Evolutionary conservation across 2,329 filamentous ascomycete genomes (phyloP), one percentile per base, ranked within the genome.

Genomic region (Aspergillus aculeatus): DNA sequence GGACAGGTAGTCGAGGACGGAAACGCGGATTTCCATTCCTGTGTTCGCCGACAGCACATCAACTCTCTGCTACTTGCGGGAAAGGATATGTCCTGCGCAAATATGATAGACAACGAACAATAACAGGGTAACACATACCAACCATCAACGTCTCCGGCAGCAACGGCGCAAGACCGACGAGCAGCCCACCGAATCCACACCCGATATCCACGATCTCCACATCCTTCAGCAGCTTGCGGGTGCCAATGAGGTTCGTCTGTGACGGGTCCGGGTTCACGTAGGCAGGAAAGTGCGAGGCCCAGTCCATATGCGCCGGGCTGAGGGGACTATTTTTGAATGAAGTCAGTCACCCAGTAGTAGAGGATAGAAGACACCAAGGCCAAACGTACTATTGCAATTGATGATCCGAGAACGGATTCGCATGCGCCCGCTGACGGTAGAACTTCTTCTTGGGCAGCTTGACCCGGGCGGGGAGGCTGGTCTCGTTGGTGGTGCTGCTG

Each of bases 391-490:
- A 99, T 70, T 84, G 83, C 73, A 99, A 82, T 59, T 86, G 82
- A 80, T 99, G 95, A 71, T 99, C 95, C 2, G 94, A 97, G 79
- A 99, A 99, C 6, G 94, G 93, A 80, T 99, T 99, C 64, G 95
- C 95, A 79, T 99, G 95, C 41, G 95, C 95, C 75, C 95, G 86
- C 78, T 99, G 95, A 58, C 95, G 87, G 76, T 96, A 99, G 80
- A 95, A 96, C 80, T 90, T 94, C 83, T 99, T 99, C 78, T 91
- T 89, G 10, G 95, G 95, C 69, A 97, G 79, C 69, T 86, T 83
- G 7, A 86, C 78, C 44, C 79, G 63, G 35, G 60, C 64, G 35
- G 64, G 78, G 48, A 79, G 63, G 49, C 61, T 63, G 38, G 63
- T 62, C 31, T 68, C 65, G 35, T 9, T 29, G 26, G 26, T 29